A percentile compares a stretch with the other conserved stretches of the same genome.
Conservation (phyloP, 352 stramenopile species). For the Peronosclerospora sorghi region DNA sequence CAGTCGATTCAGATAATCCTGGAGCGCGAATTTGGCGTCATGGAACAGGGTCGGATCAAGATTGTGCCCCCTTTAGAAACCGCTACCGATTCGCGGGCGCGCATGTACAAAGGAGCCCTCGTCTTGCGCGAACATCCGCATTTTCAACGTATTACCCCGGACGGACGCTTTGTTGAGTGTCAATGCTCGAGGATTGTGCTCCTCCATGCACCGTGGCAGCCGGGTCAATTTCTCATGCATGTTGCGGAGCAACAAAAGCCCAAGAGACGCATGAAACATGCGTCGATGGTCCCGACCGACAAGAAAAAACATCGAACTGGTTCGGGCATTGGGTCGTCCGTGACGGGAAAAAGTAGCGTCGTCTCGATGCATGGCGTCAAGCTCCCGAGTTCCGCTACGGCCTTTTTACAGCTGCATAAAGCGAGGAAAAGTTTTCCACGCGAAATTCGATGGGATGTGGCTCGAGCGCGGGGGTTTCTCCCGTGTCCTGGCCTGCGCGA, state of each 20-base stretch:
- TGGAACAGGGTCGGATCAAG: constrained; percentile 8
- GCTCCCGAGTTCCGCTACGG: not conserved
- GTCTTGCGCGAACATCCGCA: constrained; percentile 28
- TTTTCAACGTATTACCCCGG: constrained; percentile 49
- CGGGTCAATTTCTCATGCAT: constrained; percentile 51
- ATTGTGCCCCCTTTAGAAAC: constrained; percentile 4
- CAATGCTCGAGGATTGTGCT: constrained; percentile 52
- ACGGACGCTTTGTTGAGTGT: constrained; percentile 59
- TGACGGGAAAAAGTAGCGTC: constrained; percentile 1
- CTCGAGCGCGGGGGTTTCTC: constrained; percentile 23
- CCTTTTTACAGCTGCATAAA: constrained; percentile 13
- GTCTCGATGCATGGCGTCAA: no score
- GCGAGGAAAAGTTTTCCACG: constrained; percentile 39
- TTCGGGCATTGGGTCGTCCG: no score
- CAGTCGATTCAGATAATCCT: constrained; percentile 23
- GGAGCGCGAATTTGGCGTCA: constrained; percentile 16
- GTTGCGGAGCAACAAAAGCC: constrained; percentile 39
- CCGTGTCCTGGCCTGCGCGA: constrained; percentile 61
- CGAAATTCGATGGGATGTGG: constrained; percentile 47
- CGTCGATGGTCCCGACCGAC: not conserved
- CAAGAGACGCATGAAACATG: constrained; percentile 17
- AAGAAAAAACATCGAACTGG: no score
- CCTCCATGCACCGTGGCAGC: constrained; percentile 36
- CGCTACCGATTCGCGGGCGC: constrained; percentile 2
- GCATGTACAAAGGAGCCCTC: constrained; percentile 24